Percentiles rank a stretch among this genome's conserved stretches.
These are phyloP conservation scores for Trichosporon sp. DNA, from an alignment of 1,284 basidiomycete genomes.

Conservation along the genomic window DNA sequence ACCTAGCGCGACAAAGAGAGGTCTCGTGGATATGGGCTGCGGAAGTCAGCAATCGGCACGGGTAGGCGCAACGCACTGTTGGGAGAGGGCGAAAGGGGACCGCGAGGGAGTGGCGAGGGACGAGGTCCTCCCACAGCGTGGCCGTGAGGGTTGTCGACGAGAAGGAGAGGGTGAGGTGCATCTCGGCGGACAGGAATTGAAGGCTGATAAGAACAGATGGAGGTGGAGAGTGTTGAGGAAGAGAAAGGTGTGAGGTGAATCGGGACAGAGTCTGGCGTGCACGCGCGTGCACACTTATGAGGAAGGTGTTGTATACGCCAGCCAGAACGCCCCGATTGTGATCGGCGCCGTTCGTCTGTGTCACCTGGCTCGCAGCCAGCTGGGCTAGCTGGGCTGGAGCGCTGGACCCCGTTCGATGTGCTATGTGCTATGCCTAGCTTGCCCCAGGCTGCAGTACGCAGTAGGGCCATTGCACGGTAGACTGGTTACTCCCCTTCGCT, in stretches of 20 bases:
- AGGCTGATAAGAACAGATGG: not conserved
- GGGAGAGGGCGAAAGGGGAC: not conserved
- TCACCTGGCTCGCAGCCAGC: not conserved
- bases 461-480: too few species aligned
- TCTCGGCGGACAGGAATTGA: not conserved
- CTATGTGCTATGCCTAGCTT: too few species aligned
- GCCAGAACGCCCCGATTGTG: not conserved
- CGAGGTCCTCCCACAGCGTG: slow-evolving; percentile 10
- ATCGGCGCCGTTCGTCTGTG: not conserved
- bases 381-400: too few species aligned
- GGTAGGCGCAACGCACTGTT: not conserved
- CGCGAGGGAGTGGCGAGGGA: not conserved
- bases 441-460: too few species aligned
- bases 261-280: not conserved
- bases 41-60: not conserved
- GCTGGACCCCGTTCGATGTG: too few species aligned
- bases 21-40: slow-evolving; percentile 1
- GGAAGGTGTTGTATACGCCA: not conserved
- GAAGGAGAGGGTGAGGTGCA: slow-evolving; percentile 21
- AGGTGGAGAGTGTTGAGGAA: not conserved
- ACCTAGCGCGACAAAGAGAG: slow-evolving; percentile 18
- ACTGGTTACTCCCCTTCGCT: not conserved
- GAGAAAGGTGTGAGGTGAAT: not conserved
- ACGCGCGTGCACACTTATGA: not conserved
- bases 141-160: slow-evolving; percentile 18